A percentile compares a stretch with the other conserved stretches of the same genome.
Evolutionary conservation across 192 early-diverging fungal species (phyloP).

Genomic region (Backusella tuberculispora): DNA sequence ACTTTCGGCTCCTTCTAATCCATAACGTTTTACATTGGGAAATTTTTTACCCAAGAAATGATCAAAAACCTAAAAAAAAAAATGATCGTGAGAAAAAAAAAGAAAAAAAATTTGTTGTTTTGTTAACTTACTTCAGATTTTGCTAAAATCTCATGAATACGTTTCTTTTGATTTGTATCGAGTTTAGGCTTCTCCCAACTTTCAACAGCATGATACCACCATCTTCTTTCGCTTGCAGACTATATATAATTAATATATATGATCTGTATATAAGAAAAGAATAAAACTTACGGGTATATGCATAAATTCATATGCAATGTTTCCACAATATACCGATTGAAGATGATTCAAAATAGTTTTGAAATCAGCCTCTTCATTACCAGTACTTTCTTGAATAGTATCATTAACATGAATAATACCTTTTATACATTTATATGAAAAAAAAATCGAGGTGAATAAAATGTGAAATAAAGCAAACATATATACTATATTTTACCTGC

Average conservation of each 20-base stretch:
- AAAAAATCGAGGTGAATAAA: background rate
- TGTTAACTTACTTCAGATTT: slow-evolving; percentile 63
- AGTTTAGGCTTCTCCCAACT: slow-evolving; percentile 64
- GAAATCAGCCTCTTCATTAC: slow-evolving; percentile 61
- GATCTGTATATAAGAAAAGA: background rate
- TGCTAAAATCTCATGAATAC: slow-evolving; percentile 76
- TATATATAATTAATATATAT: slow-evolving; percentile 16
- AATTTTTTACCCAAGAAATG: slow-evolving; percentile 98
- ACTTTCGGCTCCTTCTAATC: slow-evolving; percentile 94
- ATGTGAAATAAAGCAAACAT: background rate
- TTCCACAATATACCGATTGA: slow-evolving; percentile 71
- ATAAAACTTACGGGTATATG: slow-evolving; percentile 76
- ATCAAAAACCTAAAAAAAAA: slow-evolving; percentile 75
- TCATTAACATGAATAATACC: slow-evolving; percentile 76
- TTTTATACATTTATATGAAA: background rate
- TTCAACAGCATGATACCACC: slow-evolving; percentile 90
- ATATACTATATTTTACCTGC: slow-evolving; percentile 49
- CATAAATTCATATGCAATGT: slow-evolving; percentile 94
- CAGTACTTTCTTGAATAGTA: slow-evolving; percentile 45
- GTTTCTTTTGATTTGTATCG: slow-evolving; percentile 64
- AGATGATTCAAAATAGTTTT: slow-evolving; percentile 75
- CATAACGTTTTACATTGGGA: slow-evolving; percentile 95
- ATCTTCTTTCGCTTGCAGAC: slow-evolving; percentile 83
- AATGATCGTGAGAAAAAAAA: slow-evolving; percentile 3
- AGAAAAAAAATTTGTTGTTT: background rate